Conservation (phyloP, 2,329 filamentous ascomycete genomes). For the Penicillium sclerotigenum region DNA sequence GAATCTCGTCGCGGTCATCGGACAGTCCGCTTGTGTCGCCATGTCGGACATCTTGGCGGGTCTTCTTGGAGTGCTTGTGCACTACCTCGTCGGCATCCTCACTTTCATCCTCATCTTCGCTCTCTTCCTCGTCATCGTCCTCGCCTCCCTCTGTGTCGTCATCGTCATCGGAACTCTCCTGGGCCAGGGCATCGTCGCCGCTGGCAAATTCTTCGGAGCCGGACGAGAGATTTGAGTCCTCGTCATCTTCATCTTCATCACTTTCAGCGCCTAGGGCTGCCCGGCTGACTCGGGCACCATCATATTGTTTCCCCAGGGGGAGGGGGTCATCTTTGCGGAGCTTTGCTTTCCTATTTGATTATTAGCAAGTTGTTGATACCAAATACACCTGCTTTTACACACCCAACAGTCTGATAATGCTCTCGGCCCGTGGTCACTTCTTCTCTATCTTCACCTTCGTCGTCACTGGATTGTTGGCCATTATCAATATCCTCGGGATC, state of each 20-base stretch:
- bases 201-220: constrained; percentile 16
- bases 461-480: constrained; percentile 54
- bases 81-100: constrained; percentile 21
- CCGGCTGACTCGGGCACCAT: constrained; percentile 71
- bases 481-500: constrained; percentile 71
- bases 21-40: constrained; percentile 11
- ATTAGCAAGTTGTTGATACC: constrained; percentile 11
- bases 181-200: constrained; percentile 18
- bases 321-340: constrained; percentile 69
- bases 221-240: constrained; percentile 23
- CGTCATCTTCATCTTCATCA: constrained; percentile 43
- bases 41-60: not conserved
- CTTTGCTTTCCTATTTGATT: constrained; percentile 66
- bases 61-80: constrained; percentile 12
- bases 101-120: constrained; percentile 22
- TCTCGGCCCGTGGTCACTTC: constrained; percentile 65
- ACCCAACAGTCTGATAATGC: constrained; percentile 79
- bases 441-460: constrained; percentile 49
- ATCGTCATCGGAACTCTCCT: constrained; percentile 26
- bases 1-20: constrained; percentile 57
- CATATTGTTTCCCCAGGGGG: constrained; percentile 73
- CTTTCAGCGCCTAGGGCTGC: constrained; percentile 60
- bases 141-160: constrained; percentile 33
- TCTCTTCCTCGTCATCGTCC: constrained; percentile 25
- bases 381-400: constrained; percentile 23